Percentiles rank a stretch among this genome's conserved stretches.
Conservation (phyloP, 129 eudicot genomes). For the Chrysanthemum seticuspe region DNA sequence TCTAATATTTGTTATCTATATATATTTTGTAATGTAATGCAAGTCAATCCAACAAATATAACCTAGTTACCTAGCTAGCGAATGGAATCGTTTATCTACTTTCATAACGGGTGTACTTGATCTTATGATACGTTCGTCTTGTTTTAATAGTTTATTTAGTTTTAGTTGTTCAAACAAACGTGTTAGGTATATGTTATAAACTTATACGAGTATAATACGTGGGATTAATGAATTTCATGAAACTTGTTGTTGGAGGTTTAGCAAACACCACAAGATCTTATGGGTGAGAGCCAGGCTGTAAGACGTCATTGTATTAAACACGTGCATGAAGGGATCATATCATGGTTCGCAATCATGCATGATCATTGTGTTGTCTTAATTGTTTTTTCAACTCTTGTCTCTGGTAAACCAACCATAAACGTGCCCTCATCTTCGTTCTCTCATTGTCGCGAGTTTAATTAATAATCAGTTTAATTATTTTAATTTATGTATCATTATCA, state of each 20-base stretch:
- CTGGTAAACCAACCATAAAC: slow-evolving; percentile 30
- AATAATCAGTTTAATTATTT: not conserved
- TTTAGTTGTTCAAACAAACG: not conserved
- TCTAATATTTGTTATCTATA: too few relatives aligned
- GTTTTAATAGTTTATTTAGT: too few relatives aligned
- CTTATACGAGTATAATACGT: not conserved
- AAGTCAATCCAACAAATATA: too few relatives aligned
- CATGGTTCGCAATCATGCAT: slow-evolving; percentile 18
- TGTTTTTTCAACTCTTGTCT: slow-evolving; percentile 35
- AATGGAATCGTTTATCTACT: too few relatives aligned
- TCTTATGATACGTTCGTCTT: too few relatives aligned
- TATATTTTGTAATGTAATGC: too few relatives aligned
- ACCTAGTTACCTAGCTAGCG: too few relatives aligned
- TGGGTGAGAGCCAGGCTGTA: slow-evolving; percentile 22
- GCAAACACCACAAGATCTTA: slow-evolving; percentile 29
- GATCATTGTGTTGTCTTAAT: slow-evolving; percentile 24
- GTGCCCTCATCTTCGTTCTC: slow-evolving; percentile 30
- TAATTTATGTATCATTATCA: not conserved
- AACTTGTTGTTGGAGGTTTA: slow-evolving; percentile 21
- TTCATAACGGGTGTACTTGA: too few relatives aligned
- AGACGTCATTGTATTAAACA: slow-evolving; percentile 20
- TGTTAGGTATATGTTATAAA: slow-evolving; percentile 11
- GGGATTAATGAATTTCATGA: slow-evolving; percentile 6
- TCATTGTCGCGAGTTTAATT: not conserved
- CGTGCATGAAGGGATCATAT: slow-evolving; percentile 27